Percentiles rank a stretch among this genome's conserved stretches.
phyloP scores from a whole-genome alignment of 352 stramenopile genomes.

The Globisporangium ultimum region DNA sequence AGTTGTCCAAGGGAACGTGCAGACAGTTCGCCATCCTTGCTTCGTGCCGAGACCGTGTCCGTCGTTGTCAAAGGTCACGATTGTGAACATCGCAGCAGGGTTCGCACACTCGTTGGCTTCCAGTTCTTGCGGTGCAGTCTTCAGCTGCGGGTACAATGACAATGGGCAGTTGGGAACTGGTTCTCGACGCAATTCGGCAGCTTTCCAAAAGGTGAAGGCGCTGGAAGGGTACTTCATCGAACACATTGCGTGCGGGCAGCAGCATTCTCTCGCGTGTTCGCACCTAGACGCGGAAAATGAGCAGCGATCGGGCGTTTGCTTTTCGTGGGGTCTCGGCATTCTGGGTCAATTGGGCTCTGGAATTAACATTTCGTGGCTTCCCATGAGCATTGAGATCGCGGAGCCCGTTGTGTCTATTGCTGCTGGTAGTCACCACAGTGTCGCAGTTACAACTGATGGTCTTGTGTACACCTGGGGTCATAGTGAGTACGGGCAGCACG shows the following conservation, averaged over 20 bases:
- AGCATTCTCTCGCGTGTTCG: slow-evolving; percentile 67
- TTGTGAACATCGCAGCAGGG: slow-evolving; percentile 53
- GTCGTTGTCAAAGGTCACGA: slow-evolving; percentile 41
- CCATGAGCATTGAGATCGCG: slow-evolving; percentile 46
- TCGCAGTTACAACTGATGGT: slow-evolving; percentile 49
- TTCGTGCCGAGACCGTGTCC: slow-evolving; percentile 38
- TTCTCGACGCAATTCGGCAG: slow-evolving; percentile 56
- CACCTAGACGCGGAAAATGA: slow-evolving; percentile 17
- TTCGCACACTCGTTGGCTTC: slow-evolving; percentile 73
- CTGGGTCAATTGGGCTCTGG: slow-evolving; percentile 67
- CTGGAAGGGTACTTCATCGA: slow-evolving; percentile 51
- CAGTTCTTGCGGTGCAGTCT: slow-evolving; percentile 45
- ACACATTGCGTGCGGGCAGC: slow-evolving; percentile 71
- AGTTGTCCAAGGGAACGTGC: slow-evolving; percentile 34
- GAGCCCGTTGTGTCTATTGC: slow-evolving; percentile 55
- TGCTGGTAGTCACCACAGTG: slow-evolving; percentile 74
- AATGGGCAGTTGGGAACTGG: slow-evolving; percentile 71
- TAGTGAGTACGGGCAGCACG: slow-evolving; percentile 82
- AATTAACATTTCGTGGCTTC: slow-evolving; percentile 60
- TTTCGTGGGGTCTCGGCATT: slow-evolving; percentile 76
- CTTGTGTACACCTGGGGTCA: slow-evolving; percentile 78
- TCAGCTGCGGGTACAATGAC: slow-evolving; percentile 84
- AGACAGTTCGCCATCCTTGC: slow-evolving; percentile 54
- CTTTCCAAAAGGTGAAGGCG: slow-evolving; percentile 51
- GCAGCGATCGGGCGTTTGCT: slow-evolving; percentile 44